Evolutionary conservation across 495 filamentous ascomycete genomes (phyloP).

Genomic region (Pyronema omphalodes): DNA sequence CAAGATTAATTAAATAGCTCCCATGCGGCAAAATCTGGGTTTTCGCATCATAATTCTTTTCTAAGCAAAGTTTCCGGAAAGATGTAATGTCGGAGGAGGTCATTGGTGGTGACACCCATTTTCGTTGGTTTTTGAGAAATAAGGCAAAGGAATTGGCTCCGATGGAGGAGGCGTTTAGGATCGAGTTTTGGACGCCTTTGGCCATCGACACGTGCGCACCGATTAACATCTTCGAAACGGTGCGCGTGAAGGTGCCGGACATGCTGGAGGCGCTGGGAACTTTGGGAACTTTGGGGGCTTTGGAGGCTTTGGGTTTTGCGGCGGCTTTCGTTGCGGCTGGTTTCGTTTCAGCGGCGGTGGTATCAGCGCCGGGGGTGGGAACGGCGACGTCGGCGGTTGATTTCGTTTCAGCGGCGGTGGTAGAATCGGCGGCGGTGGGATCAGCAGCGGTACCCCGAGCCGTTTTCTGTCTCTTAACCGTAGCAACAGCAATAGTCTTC

Average conservation of each 20-base stretch:
- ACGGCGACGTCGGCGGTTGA: not conserved
- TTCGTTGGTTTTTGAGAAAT: slow-evolving; percentile 88
- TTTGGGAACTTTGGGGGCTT: not conserved
- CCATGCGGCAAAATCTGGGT: slow-evolving; percentile 74
- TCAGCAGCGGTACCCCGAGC: too few relatives aligned
- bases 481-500: not conserved
- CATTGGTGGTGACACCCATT: slow-evolving; percentile 76
- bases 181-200: slow-evolving; percentile 78
- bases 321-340: not conserved
- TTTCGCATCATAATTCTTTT: slow-evolving; percentile 53
- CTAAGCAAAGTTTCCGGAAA: slow-evolving; percentile 46
- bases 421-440: not conserved
- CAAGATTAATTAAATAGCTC: slow-evolving; percentile 90
- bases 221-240: slow-evolving; percentile 60
- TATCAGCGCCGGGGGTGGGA: not conserved
- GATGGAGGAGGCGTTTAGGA: slow-evolving; percentile 61
- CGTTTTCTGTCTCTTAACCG: not conserved
- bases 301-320: not conserved
- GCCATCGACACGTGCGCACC: slow-evolving; percentile 84
- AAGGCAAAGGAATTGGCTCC: slow-evolving; percentile 85
- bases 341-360: not conserved
- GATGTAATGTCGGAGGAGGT: slow-evolving; percentile 43
- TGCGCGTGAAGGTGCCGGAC: slow-evolving; percentile 42
- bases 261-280: slow-evolving; percentile 13
- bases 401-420: not conserved